Evolutionary conservation across 108 stramenopile genomes (phyloP).

Genomic region (Conticribra weissflogii): DNA sequence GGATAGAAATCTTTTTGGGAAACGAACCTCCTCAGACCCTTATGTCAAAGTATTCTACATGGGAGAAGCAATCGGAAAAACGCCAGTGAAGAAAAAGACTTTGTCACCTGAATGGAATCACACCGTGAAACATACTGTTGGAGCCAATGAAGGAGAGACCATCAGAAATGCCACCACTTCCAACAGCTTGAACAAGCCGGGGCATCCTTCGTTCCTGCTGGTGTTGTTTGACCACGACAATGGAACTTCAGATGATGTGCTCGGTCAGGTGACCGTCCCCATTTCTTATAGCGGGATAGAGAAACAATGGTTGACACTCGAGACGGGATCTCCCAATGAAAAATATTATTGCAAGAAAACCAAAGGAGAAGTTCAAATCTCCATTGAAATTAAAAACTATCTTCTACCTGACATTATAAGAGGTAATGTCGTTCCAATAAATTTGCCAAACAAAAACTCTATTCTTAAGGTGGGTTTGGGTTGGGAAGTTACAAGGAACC

Average conservation of each 20-base stretch:
- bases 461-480: constrained; percentile 46
- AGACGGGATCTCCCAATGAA: constrained; percentile 17
- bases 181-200: background rate
- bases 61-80: constrained; percentile 24
- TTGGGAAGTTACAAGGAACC: constrained; percentile 38
- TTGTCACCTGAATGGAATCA: constrained; percentile 45
- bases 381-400: constrained; percentile 9
- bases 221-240: constrained; percentile 42
- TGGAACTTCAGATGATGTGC: constrained; percentile 24
- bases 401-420: constrained; percentile 25
- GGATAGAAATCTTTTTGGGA: constrained; percentile 47
- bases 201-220: constrained; percentile 14
- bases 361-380: constrained; percentile 25
- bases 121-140: constrained; percentile 15
- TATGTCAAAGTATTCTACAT: constrained; percentile 32
- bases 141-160: constrained; percentile 7
- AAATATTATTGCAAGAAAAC: constrained; percentile 33
- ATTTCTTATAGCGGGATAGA: constrained; percentile 14
- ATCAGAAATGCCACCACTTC: constrained; percentile 1
- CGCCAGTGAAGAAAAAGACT: constrained; percentile 38
- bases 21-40: constrained; percentile 49
- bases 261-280: constrained; percentile 40
- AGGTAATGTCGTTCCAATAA: constrained; percentile 21
- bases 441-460: constrained; percentile 21
- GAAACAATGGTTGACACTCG: constrained; percentile 10